These are phyloP conservation scores for Penicillium sp. DNA, from an alignment of 2,329 filamentous ascomycete species.

Conservation along the genomic window DNA sequence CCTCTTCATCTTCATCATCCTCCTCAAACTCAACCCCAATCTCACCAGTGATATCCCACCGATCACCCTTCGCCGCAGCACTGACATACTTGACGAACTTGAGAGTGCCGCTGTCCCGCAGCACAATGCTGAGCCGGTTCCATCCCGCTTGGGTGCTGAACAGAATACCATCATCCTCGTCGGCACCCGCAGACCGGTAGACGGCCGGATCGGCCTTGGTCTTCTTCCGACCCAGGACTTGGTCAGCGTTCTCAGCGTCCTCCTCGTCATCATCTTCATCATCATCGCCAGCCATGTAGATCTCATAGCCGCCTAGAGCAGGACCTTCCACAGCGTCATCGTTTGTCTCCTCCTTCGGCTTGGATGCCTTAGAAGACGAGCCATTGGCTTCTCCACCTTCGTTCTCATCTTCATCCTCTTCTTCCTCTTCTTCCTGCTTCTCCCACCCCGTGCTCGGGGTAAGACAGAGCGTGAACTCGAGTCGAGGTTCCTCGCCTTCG, in stretches of 20 bases:
- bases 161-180: slow-evolving; percentile 73
- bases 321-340: slow-evolving; percentile 32
- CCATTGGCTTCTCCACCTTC: slow-evolving; percentile 35
- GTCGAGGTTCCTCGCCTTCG: slow-evolving; percentile 64
- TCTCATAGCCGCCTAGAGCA: slow-evolving; percentile 54
- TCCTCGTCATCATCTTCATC: slow-evolving; percentile 64
- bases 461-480: slow-evolving; percentile 84
- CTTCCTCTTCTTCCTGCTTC: slow-evolving; percentile 60
- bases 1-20: slow-evolving; percentile 45
- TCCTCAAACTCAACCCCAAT: slow-evolving; percentile 67
- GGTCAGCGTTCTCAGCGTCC: slow-evolving; percentile 30
- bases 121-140: slow-evolving; percentile 89
- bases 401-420: slow-evolving; percentile 41
- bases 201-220: slow-evolving; percentile 70
- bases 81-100: slow-evolving; percentile 97
- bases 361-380: slow-evolving; percentile 22
- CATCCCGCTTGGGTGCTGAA: slow-evolving; percentile 70
- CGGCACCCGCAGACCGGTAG: slow-evolving; percentile 65
- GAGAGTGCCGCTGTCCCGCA: slow-evolving; percentile 80
- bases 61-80: slow-evolving; percentile 74
- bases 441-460: slow-evolving; percentile 87
- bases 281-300: slow-evolving; percentile 85
- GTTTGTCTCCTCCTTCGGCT: slow-evolving; percentile 36
- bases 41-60: slow-evolving; percentile 84
- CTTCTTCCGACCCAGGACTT: slow-evolving; percentile 31